Percentiles rank a stretch among this genome's conserved stretches.
Evolutionary conservation across 768 basidiomycete genomes (phyloP).

Genomic region (Lyophyllum decastes): DNA sequence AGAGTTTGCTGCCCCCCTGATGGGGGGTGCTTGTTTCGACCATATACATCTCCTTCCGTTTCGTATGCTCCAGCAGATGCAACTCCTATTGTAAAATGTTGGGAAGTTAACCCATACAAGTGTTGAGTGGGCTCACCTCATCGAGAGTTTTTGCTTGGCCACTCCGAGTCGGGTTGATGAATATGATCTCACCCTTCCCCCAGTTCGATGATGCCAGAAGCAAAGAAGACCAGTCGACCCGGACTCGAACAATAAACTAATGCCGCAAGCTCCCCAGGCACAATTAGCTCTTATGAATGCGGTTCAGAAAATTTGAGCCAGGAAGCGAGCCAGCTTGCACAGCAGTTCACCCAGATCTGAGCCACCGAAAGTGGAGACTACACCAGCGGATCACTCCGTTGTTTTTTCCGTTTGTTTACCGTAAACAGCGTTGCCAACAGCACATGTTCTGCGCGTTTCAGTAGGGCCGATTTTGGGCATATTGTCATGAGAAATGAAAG

Average conservation of each 20-base stretch:
- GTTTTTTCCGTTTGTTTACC: slow-evolving; percentile 5
- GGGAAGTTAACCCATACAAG: background rate
- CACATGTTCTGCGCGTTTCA: slow-evolving; percentile 4
- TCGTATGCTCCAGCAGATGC: background rate
- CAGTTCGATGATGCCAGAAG: background rate
- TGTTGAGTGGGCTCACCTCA: background rate
- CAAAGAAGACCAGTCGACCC: background rate
- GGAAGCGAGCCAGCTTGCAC: background rate
- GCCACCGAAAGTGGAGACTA: background rate
- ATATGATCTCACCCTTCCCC: background rate
- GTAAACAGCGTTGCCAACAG: slow-evolving; percentile 4
- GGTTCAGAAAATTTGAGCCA: background rate
- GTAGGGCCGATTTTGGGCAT: slow-evolving; percentile 1
- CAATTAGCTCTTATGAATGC: too few relatives aligned
- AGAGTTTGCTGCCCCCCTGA: background rate
- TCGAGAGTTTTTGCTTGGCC: background rate
- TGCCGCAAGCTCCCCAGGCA: slow-evolving; percentile 1
- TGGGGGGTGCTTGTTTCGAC: too few relatives aligned
- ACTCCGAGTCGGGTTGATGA: background rate
- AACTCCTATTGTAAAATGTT: background rate
- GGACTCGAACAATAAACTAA: background rate
- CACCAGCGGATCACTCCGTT: slow-evolving; percentile 7
- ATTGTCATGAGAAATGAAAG: slow-evolving; percentile 8
- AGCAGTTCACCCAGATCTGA: background rate
- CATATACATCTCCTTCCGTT: background rate